These are phyloP conservation scores for Gleditsia sinensis DNA, from an alignment of 306 rosid genomes.

Conservation along the genomic window DNA sequence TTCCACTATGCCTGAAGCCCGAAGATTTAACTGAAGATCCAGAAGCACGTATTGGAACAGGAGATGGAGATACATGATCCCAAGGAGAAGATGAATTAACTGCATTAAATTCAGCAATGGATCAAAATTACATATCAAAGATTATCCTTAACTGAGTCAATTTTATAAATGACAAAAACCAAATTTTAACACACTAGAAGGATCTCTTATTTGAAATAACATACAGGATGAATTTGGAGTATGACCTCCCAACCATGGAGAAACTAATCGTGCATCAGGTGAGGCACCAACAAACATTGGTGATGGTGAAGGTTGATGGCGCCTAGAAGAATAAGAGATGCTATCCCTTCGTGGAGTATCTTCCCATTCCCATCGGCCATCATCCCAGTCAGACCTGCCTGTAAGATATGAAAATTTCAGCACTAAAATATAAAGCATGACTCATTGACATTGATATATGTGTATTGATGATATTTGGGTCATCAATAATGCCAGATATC, in stretches of 20 bases:
- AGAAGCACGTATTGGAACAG: conserved; percentile 90
- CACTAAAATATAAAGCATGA: conserved; percentile 21
- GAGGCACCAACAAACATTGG: conserved; percentile 94
- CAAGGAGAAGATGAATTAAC: conserved; percentile 81
- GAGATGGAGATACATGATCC: conserved; percentile 94
- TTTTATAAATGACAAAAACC: conserved; percentile 13
- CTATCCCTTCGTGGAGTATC: conserved; percentile 83
- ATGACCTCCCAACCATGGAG: conserved; percentile 91
- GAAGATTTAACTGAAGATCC: conserved; percentile 77
- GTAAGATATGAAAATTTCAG: conserved; percentile 24
- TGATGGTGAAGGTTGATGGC: conserved; percentile 85
- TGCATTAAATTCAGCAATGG: conserved; percentile 41
- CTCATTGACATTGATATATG: not conserved
- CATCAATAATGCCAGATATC: conserved; percentile 28
- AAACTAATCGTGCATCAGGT: conserved; percentile 92
- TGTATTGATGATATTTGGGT: not conserved
- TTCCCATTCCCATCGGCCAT: conserved; percentile 97
- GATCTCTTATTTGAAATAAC: conserved; percentile 31
- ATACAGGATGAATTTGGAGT: conserved; percentile 74
- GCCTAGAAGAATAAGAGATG: conserved; percentile 58
- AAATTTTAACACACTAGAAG: conserved; percentile 1
- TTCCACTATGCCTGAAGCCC: conserved; percentile 57
- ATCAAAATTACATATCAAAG: conserved; percentile 29
- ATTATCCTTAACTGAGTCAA: conserved; percentile 25
- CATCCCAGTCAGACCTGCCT: conserved; percentile 98